Evolutionary conservation across 257 asterid genomes (phyloP), one percentile per base, ranked within the genome.

Genomic region (Solanum tarapatanum): DNA sequence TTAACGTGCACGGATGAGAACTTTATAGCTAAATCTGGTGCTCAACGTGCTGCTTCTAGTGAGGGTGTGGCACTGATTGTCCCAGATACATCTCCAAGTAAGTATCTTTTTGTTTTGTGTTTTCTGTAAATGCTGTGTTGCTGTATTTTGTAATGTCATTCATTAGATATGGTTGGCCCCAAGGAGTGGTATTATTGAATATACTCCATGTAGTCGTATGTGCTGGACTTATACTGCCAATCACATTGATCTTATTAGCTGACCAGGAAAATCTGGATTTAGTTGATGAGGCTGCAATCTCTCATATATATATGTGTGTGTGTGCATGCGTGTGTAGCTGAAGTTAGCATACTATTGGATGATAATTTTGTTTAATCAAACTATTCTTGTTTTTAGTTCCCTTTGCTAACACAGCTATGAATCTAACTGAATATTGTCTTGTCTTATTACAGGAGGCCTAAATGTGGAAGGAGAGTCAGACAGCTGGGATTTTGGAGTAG

Each of bases 401-500:
- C 16, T 43, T 48, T 79, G 24, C 51, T 35, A 5, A 28, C 41
- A 8, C 12, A 16, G 19, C 41, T 80, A 16, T 26, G n/a, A 80
- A 26, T 48, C 43, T 83, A 39, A 58, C 45, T 82, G 58, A 41
- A 6, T 45, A 79, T 60, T 51, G 62, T 6, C 83, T 51, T 87
- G 41, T 87, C 90, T 60, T 69, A 82, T 48, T 74, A 23, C 94
- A 97, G 99, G 99, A 91, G 99, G 99, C 85, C 90, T 97, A 93
- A 96, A 95, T 88, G 91, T 97, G 55, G 99, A 97, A 88, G 99
- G 99, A 84, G 99, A 97, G 90, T 93, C 99, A 4, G 99, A 97
- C 88, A 95, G 95, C 96, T 97, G 99, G 99, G 99, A 97, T 91
- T 97, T 97, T 89, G 99, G 99, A n/a, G 91, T 97, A 84, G 99